Evolutionary conservation across 805 yeast genomes (phyloP).

Genomic region (Naumovozyma castellii): DNA sequence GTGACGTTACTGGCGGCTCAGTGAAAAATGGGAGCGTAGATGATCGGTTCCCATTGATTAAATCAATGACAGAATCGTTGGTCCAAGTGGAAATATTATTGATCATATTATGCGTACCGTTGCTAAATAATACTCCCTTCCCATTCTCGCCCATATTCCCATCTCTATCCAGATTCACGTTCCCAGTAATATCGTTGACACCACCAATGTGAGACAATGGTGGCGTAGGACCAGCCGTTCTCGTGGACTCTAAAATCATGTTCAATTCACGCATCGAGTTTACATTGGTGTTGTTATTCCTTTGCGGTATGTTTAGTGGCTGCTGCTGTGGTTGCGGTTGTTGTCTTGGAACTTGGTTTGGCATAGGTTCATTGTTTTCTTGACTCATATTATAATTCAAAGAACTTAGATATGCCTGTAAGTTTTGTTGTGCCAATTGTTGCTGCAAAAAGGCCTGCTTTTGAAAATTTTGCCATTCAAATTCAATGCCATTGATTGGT

Average conservation of each 20-base stretch:
- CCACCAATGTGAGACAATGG: constrained; percentile 2
- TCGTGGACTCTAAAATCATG: neutral
- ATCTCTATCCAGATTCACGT: too few relatives aligned
- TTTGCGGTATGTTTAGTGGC: neutral
- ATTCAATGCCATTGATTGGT: constrained; percentile 25
- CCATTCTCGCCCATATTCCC: constrained; percentile 5
- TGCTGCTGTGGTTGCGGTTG: neutral
- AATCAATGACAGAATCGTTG: constrained; percentile 20
- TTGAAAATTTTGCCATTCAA: constrained; percentile 29
- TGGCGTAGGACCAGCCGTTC: neutral
- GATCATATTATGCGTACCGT: constrained; percentile 49
- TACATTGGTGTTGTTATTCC: neutral
- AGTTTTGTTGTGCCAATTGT: constrained; percentile 28
- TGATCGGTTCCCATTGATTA: constrained; percentile 8
- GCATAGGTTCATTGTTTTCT: neutral
- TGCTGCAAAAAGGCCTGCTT: constrained; percentile 30
- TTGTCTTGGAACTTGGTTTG: neutral
- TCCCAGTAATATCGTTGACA: too few relatives aligned
- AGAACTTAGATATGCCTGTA: constrained; percentile 26
- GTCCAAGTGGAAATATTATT: constrained; percentile 55
- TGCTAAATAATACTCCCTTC: constrained; percentile 21
- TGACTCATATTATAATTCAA: constrained; percentile 8
- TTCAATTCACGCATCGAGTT: neutral
- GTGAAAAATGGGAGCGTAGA: neutral
- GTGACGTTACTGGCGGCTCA: neutral